Conservation (phyloP, 2,329 filamentous ascomycete genomes). For the Cercospora brassicicola region DNA sequence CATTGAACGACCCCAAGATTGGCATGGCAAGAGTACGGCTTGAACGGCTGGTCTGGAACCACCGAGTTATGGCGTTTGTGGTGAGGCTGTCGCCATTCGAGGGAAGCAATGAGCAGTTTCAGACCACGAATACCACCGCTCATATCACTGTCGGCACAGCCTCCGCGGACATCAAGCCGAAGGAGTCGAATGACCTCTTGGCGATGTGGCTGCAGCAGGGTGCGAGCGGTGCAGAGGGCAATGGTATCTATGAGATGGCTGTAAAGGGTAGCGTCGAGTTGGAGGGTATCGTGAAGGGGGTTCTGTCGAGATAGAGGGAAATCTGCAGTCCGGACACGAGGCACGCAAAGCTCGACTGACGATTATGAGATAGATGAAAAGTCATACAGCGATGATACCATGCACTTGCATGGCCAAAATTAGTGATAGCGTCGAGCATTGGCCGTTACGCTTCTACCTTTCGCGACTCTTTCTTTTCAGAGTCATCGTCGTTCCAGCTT, state of each 20-base stretch:
- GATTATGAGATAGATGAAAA: background rate
- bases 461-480: background rate
- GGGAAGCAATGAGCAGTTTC: constrained; percentile 53
- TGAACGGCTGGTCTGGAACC: constrained; percentile 75
- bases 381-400: background rate
- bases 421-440: background rate
- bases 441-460: background rate
- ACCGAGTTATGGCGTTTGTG: constrained; percentile 86
- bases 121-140: constrained; percentile 73
- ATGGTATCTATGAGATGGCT: constrained; percentile 56
- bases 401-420: background rate
- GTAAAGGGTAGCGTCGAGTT: constrained; percentile 58
- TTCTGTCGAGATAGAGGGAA: constrained; percentile 40
- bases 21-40: constrained; percentile 65
- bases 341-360: background rate
- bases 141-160: constrained; percentile 90
- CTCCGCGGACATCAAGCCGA: constrained; percentile 74
- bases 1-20: constrained; percentile 52
- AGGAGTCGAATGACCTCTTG: constrained; percentile 87
- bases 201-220: constrained; percentile 69
- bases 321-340: background rate
- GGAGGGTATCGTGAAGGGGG: constrained; percentile 56
- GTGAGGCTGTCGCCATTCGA: constrained; percentile 61
- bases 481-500: background rate
- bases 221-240: constrained; percentile 44